Base-by-base conservation (phyloP, 2,329 filamentous ascomycete genomes). In the Aureobasidium sp. region DNA sequence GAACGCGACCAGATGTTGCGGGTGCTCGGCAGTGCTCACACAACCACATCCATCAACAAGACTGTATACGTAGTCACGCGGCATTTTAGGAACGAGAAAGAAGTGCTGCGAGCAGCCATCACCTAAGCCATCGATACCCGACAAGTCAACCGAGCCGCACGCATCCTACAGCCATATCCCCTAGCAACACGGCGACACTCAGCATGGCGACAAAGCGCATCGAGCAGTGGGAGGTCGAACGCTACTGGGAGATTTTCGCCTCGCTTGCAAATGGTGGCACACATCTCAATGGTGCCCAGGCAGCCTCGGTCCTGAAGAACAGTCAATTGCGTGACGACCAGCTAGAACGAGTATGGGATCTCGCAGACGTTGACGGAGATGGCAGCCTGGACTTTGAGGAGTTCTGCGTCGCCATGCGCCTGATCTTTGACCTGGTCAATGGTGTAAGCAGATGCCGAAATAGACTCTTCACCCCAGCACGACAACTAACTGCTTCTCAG, bases 301-400 rank as follows among this genome's bases (percentile, higher is more conserved):
- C 87, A 37, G 87, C 87, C 49, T 82, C 84, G 15, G 85, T 90
- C 34, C 81, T 90, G 70, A 87, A 88, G 75, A 90, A 90, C 79
- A 87, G 84, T 66, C 85, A 86, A 69, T 78, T 90, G 65, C 80
- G 84, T 65, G 87, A 90, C 74, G 85, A 87, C 71, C 93, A 99
- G 78, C 87, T 99, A n/a, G 94, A 97, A 78, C 85, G 87, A 69
- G 90, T 99, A 65, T 99, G 94, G 94, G 94, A 99, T 72, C 82
- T 99, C 65, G 91, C 94, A 63, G 94, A 99, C 74, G 91, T 99
- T 65, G 94, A 99, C 77, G 92, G 92, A 69, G 94, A 99, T 79
- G 94, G 94, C 66, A 95, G 95, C 76, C 82, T 99, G 61, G 94
- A 99, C 77, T 99, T 99, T 79, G 94, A 99, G 78, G 94, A 99